Evolutionary conservation across 192 early-diverging fungal species (phyloP).

Genomic region (Thoreauomyces humboldtii): DNA sequence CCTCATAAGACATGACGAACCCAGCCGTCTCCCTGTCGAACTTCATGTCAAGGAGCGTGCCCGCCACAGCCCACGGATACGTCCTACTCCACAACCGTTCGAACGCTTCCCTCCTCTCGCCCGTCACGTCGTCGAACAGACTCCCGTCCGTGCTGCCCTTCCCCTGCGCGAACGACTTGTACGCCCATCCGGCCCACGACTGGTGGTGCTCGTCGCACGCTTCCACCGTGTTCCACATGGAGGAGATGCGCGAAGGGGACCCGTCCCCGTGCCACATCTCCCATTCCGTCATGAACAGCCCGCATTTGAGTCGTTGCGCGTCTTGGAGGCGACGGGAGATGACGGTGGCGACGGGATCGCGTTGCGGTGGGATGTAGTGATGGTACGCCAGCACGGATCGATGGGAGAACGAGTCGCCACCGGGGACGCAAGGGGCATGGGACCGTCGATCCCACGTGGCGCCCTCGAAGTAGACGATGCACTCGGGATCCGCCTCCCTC

Average conservation of each 20-base stretch:
- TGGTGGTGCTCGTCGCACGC: slow-evolving; percentile 47
- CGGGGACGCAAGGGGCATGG: slow-evolving; percentile 50
- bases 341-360: slow-evolving; percentile 34
- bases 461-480: slow-evolving; percentile 57
- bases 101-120: background rate
- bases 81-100: slow-evolving; percentile 19
- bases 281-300: slow-evolving; percentile 54
- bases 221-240: slow-evolving; percentile 37
- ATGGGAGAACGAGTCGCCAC: slow-evolving; percentile 40
- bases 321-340: slow-evolving; percentile 44
- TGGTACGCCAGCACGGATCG: slow-evolving; percentile 51
- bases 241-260: slow-evolving; percentile 14
- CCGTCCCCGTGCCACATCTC: slow-evolving; percentile 44
- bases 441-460: slow-evolving; percentile 47
- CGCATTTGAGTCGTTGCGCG: slow-evolving; percentile 40
- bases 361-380: slow-evolving; percentile 51
- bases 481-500: slow-evolving; percentile 49
- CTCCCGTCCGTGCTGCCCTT: slow-evolving; percentile 12
- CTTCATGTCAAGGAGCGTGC: slow-evolving; percentile 1
- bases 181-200: slow-evolving; percentile 59
- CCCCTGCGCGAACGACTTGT: slow-evolving; percentile 38
- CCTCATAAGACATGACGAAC: slow-evolving; percentile 9
- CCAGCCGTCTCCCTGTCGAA: background rate
- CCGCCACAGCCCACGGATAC: slow-evolving; percentile 14
- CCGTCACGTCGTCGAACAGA: slow-evolving; percentile 12